These are phyloP conservation scores for Wickerhamomyces canadensis DNA, from an alignment of 805 yeast species.

Conservation along the genomic window DNA sequence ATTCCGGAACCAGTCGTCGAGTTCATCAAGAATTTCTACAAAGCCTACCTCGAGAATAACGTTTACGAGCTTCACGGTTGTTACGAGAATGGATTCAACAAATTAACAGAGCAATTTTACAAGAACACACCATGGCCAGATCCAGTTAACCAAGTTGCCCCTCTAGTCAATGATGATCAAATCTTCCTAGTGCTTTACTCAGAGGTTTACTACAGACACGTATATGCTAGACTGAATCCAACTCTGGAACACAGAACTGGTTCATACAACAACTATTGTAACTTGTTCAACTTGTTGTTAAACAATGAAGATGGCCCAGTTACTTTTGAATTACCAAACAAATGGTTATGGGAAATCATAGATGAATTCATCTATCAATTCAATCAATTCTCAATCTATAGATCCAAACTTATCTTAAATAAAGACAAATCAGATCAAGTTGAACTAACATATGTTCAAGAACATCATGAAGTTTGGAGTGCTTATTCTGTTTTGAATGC, in stretches of 20 bases:
- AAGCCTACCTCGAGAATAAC: conserved; percentile 37
- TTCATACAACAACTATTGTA: conserved; percentile 45
- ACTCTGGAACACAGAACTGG: conserved; percentile 39
- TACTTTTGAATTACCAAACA: conserved; percentile 39
- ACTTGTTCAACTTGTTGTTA: conserved; percentile 39
- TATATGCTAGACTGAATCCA: conserved; percentile 39
- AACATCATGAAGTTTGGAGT: conserved; percentile 39
- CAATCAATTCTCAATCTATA: conserved; percentile 38
- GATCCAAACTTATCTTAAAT: conserved; percentile 30
- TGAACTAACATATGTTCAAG: conserved; percentile 33
- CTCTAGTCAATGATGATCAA: conserved; percentile 39
- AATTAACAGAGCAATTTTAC: conserved; percentile 39
- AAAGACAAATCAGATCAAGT: conserved; percentile 22
- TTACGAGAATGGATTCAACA: conserved; percentile 40
- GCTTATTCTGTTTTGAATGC: conserved; percentile 44
- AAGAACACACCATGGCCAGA: conserved; percentile 40
- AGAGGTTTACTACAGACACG: conserved; percentile 45
- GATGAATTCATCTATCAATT: conserved; percentile 49
- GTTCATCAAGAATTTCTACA: conserved; percentile 38
- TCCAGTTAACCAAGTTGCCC: conserved; percentile 36
- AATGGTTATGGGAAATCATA: conserved; percentile 48
- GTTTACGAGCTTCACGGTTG: conserved; percentile 38
- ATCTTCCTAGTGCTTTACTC: conserved; percentile 40
- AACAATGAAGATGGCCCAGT: conserved; percentile 38
- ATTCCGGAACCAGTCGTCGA: conserved; percentile 40